A percentile compares a stretch with the other conserved stretches of the same genome.
Conservation (phyloP, 257 asterid genomes). For the Nicotiana undulata region DNA sequence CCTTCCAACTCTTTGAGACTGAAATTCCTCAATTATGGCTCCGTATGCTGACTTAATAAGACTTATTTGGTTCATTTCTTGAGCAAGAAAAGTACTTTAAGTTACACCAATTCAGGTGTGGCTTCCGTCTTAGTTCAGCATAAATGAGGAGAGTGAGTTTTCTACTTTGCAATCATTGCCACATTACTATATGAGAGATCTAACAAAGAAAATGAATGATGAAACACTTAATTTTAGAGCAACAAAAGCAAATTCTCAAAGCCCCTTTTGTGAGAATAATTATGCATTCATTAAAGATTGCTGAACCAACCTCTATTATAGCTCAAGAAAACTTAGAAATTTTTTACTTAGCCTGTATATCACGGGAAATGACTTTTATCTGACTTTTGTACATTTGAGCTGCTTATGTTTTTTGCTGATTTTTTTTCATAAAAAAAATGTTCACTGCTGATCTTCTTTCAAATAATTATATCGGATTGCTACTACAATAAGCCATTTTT, state of each 20-base stretch:
- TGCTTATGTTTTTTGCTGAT: not conserved
- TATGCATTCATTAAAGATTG: too few relatives aligned
- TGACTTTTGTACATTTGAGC: not conserved
- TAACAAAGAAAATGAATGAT: not conserved
- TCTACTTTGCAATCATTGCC: too few relatives aligned
- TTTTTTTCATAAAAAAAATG: not conserved
- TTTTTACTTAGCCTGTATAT: not conserved
- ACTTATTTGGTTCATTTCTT: too few relatives aligned
- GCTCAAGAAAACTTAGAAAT: not conserved
- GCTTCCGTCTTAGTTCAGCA: too few relatives aligned
- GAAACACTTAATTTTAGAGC: not conserved
- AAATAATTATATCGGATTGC: not conserved
- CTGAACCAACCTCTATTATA: not conserved
- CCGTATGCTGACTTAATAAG: too few relatives aligned
- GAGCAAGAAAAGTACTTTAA: too few relatives aligned
- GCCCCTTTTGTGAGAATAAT: not conserved
- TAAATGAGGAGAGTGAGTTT: too few relatives aligned
- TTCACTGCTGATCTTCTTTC: not conserved
- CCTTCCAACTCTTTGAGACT: too few relatives aligned
- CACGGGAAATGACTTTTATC: not conserved
- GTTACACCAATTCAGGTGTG: too few relatives aligned
- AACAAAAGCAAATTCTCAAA: not conserved
- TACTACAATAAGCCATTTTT: not conserved
- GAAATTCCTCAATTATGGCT: too few relatives aligned
- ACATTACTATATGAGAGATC: not conserved